Percentiles rank a stretch among this genome's conserved stretches.
phyloP scores from a whole-genome alignment of 768 basidiomycete species.

The Termitomyces sp. region DNA sequence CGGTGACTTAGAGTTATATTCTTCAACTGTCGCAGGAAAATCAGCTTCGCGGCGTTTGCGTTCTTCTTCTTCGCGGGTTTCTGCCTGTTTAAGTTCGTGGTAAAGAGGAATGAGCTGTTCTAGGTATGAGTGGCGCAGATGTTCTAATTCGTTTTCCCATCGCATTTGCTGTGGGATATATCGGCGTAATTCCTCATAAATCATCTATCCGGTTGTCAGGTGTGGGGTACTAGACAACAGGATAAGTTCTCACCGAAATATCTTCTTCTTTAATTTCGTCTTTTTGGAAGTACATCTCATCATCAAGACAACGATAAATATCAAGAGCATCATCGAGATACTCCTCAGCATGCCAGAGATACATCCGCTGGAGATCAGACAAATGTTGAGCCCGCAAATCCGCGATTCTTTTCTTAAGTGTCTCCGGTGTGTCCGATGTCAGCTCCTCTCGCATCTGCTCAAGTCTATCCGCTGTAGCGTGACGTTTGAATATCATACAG shows the following conservation, averaged over 20 bases:
- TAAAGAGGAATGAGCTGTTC: slow-evolving; percentile 17
- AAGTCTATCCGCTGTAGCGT: slow-evolving; percentile 18
- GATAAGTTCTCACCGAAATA: slow-evolving; percentile 8
- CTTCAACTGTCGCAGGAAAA: slow-evolving; percentile 29
- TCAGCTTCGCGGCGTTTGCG: slow-evolving; percentile 20
- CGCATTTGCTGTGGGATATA: slow-evolving; percentile 10
- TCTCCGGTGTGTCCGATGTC: slow-evolving; percentile 20
- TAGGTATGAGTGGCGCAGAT: slow-evolving; percentile 26
- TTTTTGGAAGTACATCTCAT: slow-evolving; percentile 10
- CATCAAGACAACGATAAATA: slow-evolving; percentile 25
- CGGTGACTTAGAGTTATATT: slow-evolving; percentile 28
- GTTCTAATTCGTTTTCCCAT: slow-evolving; percentile 26
- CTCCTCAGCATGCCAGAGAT: slow-evolving; percentile 27
- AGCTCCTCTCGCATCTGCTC: slow-evolving; percentile 29
- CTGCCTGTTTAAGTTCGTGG: slow-evolving; percentile 13
- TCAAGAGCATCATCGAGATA: slow-evolving; percentile 29
- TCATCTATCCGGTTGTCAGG: slow-evolving; percentile 11
- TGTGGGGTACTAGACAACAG: neutral
- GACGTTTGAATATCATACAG: neutral
- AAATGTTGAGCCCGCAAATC: slow-evolving; percentile 23
- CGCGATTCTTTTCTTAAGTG: slow-evolving; percentile 22
- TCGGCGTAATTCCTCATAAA: slow-evolving; percentile 19
- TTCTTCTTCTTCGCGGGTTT: slow-evolving; percentile 17
- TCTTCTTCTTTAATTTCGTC: slow-evolving; percentile 11
- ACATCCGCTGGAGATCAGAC: slow-evolving; percentile 31